Percentiles rank a stretch among this genome's conserved stretches.
phyloP scores from a whole-genome alignment of 23 red algal species.

The Gracilaria caudata region DNA sequence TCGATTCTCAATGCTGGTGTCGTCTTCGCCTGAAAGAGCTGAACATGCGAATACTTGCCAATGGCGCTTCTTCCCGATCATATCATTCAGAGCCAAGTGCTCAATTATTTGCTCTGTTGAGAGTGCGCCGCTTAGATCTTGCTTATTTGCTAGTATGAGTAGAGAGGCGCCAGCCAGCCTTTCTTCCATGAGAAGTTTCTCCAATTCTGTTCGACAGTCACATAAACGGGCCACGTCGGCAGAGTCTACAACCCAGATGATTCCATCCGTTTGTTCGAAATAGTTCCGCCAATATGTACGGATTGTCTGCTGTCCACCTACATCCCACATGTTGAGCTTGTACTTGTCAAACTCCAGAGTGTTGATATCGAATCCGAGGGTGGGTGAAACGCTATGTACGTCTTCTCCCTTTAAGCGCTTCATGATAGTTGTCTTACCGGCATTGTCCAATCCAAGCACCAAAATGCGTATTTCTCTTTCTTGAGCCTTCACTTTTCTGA shows the following conservation, averaged over 20 bases:
- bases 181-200: conserved; percentile 81
- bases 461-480: conserved; percentile 82
- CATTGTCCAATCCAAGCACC: conserved; percentile 92
- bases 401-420: conserved; percentile 78
- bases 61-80: conserved; percentile 74
- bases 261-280: conserved; percentile 96
- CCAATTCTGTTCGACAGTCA: conserved; percentile 69
- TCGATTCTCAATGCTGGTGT: background rate
- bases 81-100: conserved; percentile 64
- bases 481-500: conserved; percentile 76
- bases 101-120: conserved; percentile 43
- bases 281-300: conserved; percentile 99
- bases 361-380: conserved; percentile 89
- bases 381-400: conserved; percentile 82
- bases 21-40: conserved; percentile 31
- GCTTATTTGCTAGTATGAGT: conserved; percentile 89
- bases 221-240: conserved; percentile 69
- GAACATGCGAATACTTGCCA: conserved; percentile 77
- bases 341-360: conserved; percentile 73
- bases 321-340: conserved; percentile 95
- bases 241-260: conserved; percentile 96
- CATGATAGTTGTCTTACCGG: conserved; percentile 93
- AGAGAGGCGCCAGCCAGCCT: conserved; percentile 83
- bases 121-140: conserved; percentile 84
- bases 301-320: conserved; percentile 94